These are phyloP conservation scores for Globisporangium echinulatum DNA, from an alignment of 352 stramenopile species.

Conservation along the genomic window DNA sequence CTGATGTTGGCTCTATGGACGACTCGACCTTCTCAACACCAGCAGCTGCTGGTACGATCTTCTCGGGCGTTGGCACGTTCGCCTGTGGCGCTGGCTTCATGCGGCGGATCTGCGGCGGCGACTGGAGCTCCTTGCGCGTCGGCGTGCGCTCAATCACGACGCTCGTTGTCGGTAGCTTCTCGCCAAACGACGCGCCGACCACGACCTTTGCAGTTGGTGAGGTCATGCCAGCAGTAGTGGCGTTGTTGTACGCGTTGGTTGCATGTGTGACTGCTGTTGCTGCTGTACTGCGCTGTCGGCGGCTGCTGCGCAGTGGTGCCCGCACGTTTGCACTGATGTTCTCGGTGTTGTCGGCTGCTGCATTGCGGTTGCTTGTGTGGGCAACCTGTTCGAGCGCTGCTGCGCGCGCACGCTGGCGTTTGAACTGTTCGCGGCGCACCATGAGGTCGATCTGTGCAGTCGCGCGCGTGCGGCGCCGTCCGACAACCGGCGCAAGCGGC, in stretches of 20 bases:
- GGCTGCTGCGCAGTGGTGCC: not conserved
- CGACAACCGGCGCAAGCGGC: constrained; percentile 6
- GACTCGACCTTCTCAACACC: constrained; percentile 5
- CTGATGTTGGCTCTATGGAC: not conserved
- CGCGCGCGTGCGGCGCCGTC: constrained; percentile 25
- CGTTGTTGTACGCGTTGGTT: too few species aligned
- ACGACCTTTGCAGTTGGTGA: constrained; percentile 9
- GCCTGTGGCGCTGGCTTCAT: constrained; percentile 15
- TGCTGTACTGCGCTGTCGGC: not conserved
- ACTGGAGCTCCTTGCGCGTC: constrained; percentile 27
- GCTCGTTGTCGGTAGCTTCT: constrained; percentile 4
- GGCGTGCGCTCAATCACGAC: constrained; percentile 40
- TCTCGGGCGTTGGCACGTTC: constrained; percentile 25
- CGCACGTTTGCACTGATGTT: constrained; percentile 1
- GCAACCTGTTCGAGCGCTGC: not conserved
- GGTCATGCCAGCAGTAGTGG: not conserved
- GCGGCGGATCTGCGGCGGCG: constrained; percentile 14
- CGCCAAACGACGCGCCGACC: constrained; percentile 23
- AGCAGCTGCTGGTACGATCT: constrained; percentile 9
- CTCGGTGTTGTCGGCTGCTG: constrained; percentile 5
- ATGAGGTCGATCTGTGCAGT: constrained; percentile 21
- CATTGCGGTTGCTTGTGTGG: not conserved
- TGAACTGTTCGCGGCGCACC: constrained; percentile 21
- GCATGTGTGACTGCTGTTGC: not conserved
- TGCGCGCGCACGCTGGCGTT: constrained; percentile 20